phyloP scores from a whole-genome alignment of 257 asterid species.

The Jasminum sambac region DNA sequence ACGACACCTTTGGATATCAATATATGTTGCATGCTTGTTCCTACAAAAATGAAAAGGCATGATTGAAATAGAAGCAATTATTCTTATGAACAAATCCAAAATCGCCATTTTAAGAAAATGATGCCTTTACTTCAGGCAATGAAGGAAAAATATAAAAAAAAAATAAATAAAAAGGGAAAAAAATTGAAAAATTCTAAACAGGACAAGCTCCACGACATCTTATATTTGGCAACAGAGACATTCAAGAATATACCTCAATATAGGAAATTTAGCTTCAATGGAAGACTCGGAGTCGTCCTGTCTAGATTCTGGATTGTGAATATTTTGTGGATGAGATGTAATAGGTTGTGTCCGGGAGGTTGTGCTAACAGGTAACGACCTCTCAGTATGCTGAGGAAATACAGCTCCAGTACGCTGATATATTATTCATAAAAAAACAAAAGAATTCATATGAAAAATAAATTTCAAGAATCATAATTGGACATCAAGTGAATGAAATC shows the following conservation, averaged over 20 bases:
- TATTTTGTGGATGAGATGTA: constrained; percentile 84
- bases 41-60: constrained; percentile 4
- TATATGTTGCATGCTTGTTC: constrained; percentile 9
- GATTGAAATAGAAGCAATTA: constrained; percentile 13
- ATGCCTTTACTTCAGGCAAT: neutral
- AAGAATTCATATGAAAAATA: constrained; percentile 4
- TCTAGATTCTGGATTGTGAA: constrained; percentile 66
- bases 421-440: constrained; percentile 26
- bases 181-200: neutral
- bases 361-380: constrained; percentile 82
- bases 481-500: constrained; percentile 23
- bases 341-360: constrained; percentile 90
- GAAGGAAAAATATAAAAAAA: neutral
- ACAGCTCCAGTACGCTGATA: constrained; percentile 93
- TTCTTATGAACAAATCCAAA: constrained; percentile 6
- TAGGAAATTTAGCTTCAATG: constrained; percentile 88
- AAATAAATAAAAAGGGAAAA: neutral
- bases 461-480: constrained; percentile 18
- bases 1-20: neutral
- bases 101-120: neutral
- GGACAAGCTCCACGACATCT: neutral
- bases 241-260: constrained; percentile 63
- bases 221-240: neutral
- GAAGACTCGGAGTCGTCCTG: constrained; percentile 80
- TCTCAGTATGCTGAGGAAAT: constrained; percentile 92